Evolutionary conservation across 1,284 basidiomycete species (phyloP).

Genomic region (Austroboletus niveus): DNA sequence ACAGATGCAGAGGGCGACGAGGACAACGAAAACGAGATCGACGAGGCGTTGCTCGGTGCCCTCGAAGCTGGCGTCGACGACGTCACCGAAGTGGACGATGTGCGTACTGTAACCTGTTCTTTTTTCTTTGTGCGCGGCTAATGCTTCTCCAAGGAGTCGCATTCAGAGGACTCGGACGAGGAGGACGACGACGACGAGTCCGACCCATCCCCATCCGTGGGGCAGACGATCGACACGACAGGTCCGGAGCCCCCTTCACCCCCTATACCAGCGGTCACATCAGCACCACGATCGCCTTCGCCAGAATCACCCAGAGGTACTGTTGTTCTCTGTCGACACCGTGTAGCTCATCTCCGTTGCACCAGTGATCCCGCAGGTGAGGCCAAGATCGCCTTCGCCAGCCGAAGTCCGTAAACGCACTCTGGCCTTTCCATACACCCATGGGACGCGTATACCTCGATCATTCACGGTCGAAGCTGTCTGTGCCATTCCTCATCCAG

Average conservation of each 20-base stretch:
- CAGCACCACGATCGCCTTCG: slow-evolving; percentile 27
- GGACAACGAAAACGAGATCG: slow-evolving; percentile 45
- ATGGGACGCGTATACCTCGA: slow-evolving; percentile 37
- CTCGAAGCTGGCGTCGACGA: slow-evolving; percentile 54
- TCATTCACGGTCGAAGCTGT: slow-evolving; percentile 90
- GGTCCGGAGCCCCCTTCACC: slow-evolving; percentile 25
- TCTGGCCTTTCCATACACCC: slow-evolving; percentile 35
- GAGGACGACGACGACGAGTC: slow-evolving; percentile 52
- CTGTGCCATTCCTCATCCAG: slow-evolving; percentile 87
- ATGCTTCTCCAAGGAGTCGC: slow-evolving; percentile 40
- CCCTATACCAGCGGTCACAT: slow-evolving; percentile 18
- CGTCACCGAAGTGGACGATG: slow-evolving; percentile 64
- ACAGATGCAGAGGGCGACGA: slow-evolving; percentile 47
- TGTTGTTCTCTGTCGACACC: background rate
- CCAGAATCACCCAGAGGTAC: slow-evolving; percentile 32
- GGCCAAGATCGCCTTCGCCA: slow-evolving; percentile 60
- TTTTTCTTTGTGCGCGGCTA: slow-evolving; percentile 3
- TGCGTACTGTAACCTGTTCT: slow-evolving; percentile 32
- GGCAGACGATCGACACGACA: slow-evolving; percentile 20
- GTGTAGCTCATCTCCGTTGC: slow-evolving; percentile 11
- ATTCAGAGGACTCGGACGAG: slow-evolving; percentile 55
- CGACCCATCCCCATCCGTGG: slow-evolving; percentile 29
- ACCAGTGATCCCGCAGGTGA: slow-evolving; percentile 35
- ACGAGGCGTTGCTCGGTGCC: slow-evolving; percentile 53
- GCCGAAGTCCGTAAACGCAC: slow-evolving; percentile 51